A percentile compares a stretch with the other conserved stretches of the same genome.
Conservation (phyloP, 768 basidiomycete species). For the Lactifluus rugatus region DNA sequence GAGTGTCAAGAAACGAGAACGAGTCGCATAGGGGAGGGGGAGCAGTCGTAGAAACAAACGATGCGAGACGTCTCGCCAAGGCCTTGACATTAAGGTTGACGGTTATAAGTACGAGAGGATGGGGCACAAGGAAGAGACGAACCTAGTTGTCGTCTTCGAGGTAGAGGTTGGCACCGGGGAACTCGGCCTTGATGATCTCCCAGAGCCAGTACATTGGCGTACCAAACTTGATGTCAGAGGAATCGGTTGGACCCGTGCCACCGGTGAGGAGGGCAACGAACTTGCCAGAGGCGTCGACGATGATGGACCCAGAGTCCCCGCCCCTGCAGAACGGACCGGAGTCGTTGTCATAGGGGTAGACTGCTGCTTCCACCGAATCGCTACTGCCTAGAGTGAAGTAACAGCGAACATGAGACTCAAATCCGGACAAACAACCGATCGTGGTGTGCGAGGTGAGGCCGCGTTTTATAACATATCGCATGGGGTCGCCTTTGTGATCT, state of each 20-base stretch:
- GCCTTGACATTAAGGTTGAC: background rate
- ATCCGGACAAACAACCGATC: background rate
- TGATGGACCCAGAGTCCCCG: background rate
- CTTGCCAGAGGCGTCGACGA: background rate
- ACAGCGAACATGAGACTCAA: background rate
- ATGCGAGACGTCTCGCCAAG: background rate
- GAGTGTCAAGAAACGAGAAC: too few species aligned
- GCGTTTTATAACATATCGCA: background rate
- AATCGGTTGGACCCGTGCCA: slow-evolving; percentile 18
- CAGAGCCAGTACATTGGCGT: slow-evolving; percentile 21
- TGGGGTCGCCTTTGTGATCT: background rate
- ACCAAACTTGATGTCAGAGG: slow-evolving; percentile 16
- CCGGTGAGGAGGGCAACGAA: slow-evolving; percentile 20
- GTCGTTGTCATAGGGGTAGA: background rate
- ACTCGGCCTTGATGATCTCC: slow-evolving; percentile 21
- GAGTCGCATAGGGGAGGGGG: too few species aligned
- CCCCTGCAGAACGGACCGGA: background rate
- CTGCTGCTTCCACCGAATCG: background rate
- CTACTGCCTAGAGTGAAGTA: background rate
- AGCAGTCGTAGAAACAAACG: background rate
- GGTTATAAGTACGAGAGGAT: background rate
- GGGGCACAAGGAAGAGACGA: background rate
- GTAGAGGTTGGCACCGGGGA: slow-evolving; percentile 20
- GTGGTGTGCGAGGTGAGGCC: background rate
- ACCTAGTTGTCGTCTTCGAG: slow-evolving; percentile 2